Evolutionary conservation across 225 moss, liverwort and hornwort species (phyloP).

Genomic region (Rhytidiadelphus loreus): DNA sequence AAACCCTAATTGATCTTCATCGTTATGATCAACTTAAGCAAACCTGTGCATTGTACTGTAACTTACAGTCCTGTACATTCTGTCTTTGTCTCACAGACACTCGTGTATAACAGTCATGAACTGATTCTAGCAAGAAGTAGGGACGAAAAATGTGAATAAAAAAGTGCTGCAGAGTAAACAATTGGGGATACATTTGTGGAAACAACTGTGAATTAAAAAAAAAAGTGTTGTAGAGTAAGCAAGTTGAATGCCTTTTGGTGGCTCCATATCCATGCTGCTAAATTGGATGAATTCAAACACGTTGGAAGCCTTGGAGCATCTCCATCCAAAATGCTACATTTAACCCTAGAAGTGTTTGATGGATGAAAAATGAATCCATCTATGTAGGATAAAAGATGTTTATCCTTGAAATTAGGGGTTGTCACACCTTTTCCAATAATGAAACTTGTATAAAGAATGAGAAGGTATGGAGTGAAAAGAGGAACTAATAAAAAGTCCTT

Average conservation of each 20-base stretch:
- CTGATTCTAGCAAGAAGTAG: background rate
- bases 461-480: too few relatives aligned
- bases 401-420: too few relatives aligned
- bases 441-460: too few relatives aligned
- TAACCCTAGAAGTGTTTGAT: rapidly evolving
- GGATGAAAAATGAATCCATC: background rate
- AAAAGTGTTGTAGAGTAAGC: background rate
- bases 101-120: background rate
- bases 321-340: too few relatives aligned
- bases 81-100: background rate
- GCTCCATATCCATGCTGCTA: background rate
- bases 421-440: too few relatives aligned
- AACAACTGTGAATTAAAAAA: background rate
- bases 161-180: background rate
- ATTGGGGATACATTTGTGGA: background rate
- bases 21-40: background rate
- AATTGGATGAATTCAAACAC: too few relatives aligned
- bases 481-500: too few relatives aligned
- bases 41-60: background rate
- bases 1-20: background rate
- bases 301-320: too few relatives aligned
- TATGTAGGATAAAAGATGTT: too few relatives aligned
- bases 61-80: background rate
- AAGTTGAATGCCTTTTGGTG: background rate
- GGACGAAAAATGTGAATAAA: background rate